phyloP scores from a whole-genome alignment of 371 early-diverging fungal species.

The Lichtheimia corymbifera region DNA sequence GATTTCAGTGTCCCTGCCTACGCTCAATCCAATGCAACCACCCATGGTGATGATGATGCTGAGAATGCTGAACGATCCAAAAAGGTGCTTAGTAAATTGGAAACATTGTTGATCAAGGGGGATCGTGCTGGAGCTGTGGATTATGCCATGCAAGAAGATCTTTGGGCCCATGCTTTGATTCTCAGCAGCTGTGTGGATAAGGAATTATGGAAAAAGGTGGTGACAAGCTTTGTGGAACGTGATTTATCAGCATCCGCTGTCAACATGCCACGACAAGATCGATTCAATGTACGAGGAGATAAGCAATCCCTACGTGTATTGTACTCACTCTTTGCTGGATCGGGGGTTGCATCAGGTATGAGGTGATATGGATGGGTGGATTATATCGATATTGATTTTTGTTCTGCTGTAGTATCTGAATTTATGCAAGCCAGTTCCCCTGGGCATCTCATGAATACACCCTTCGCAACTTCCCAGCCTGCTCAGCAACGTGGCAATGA shows the following conservation, averaged over 20 bases:
- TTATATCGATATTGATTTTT: neutral
- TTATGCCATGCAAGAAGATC: conserved; percentile 64
- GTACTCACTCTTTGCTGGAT: conserved; percentile 75
- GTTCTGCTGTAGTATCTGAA: conserved; percentile 27
- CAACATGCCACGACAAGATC: conserved; percentile 24
- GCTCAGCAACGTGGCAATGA: conserved; percentile 18
- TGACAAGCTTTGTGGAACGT: conserved; percentile 65
- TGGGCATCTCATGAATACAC: conserved; percentile 26
- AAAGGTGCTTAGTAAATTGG: conserved; percentile 53
- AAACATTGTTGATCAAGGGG: conserved; percentile 69
- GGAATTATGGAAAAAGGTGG: conserved; percentile 82
- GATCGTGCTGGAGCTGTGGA: conserved; percentile 77
- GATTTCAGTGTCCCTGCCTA: conserved; percentile 47
- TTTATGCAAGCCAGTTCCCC: conserved; percentile 24
- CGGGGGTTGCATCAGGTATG: conserved; percentile 56
- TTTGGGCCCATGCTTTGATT: conserved; percentile 92
- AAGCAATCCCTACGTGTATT: conserved; percentile 70
- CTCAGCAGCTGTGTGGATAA: conserved; percentile 86
- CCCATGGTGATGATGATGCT: conserved; percentile 10
- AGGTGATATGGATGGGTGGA: neutral
- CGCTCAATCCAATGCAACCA: conserved; percentile 11
- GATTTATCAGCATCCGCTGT: conserved; percentile 50
- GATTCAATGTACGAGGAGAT: conserved; percentile 43
- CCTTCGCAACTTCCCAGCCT: conserved; percentile 23
- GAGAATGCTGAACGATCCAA: conserved; percentile 28